A percentile compares a stretch with the other conserved stretches of the same genome.
Evolutionary conservation across 345 rosid genomes (phyloP).

Genomic region (Murraya paniculata): DNA sequence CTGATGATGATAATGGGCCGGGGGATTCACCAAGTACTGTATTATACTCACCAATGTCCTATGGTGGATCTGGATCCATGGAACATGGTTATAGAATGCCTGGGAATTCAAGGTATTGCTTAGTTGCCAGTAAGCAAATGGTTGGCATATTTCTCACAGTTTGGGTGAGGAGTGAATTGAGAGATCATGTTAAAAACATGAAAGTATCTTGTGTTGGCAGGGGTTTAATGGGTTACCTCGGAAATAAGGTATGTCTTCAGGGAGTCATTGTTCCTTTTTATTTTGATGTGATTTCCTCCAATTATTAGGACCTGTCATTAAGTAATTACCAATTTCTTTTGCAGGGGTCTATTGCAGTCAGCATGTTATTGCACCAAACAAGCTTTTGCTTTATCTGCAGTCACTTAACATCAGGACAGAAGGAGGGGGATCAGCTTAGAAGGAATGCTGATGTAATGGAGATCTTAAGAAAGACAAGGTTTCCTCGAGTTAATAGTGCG

Average conservation of each 20-base stretch:
- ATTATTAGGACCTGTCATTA: constrained; percentile 7
- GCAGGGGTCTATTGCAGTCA: constrained; percentile 95
- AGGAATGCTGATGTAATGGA: constrained; percentile 97
- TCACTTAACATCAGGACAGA: constrained; percentile 96
- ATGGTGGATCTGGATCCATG: constrained; percentile 44
- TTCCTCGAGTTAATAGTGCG: constrained; percentile 64
- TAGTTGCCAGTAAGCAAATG: constrained; percentile 96
- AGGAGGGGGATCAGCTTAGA: constrained; percentile 89
- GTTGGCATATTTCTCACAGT: constrained; percentile 92
- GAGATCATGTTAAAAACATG: constrained; percentile 85
- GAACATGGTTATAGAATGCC: constrained; percentile 66
- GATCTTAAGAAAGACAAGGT: constrained; percentile 90
- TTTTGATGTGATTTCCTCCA: background rate
- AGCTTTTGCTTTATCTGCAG: constrained; percentile 93
- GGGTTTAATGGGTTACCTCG: constrained; percentile 98
- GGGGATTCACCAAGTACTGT: constrained; percentile 91
- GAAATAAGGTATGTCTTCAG: constrained; percentile 74
- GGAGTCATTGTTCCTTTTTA: background rate
- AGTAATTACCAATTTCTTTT: constrained; percentile 20
- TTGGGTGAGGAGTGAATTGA: constrained; percentile 89
- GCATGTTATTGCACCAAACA: constrained; percentile 91
- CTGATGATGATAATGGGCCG: constrained; percentile 87
- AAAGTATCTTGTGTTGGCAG: constrained; percentile 97
- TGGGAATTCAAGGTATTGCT: constrained; percentile 77
- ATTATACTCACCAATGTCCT: constrained; percentile 71